Conservation (phyloP, 1,284 basidiomycete genomes). For the Sporisorium reilianum region DNA sequence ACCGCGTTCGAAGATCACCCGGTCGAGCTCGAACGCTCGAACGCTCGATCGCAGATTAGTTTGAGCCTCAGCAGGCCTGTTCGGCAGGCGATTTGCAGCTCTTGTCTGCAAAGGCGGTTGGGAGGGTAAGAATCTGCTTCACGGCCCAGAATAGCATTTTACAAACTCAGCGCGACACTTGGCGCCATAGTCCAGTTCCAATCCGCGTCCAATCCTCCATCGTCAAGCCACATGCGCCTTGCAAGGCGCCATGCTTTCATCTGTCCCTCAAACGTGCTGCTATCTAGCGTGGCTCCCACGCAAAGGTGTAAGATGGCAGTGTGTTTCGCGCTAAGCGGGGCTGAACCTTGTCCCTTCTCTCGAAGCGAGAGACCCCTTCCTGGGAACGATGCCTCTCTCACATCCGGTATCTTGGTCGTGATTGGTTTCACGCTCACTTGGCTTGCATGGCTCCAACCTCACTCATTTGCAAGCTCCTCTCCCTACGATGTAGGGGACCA, state of each 20-base stretch:
- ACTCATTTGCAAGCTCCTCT: no score
- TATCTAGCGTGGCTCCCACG: background rate
- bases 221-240: background rate
- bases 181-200: constrained; percentile 14
- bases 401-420: constrained; percentile 1
- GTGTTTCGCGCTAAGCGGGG: constrained; percentile 28
- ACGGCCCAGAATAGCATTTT: background rate
- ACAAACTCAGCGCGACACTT: constrained; percentile 24
- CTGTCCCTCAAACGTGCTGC: background rate
- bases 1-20: no score
- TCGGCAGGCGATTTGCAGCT: no score
- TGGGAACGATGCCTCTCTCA: constrained; percentile 13
- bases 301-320: background rate
- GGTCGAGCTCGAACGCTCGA: no score
- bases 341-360: constrained; percentile 9
- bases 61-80: no score
- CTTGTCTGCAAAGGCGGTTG: no score
- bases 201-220: background rate
- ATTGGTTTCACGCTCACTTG: background rate
- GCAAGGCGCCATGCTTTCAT: no score
- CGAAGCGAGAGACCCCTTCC: constrained; percentile 16
- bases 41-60: no score
- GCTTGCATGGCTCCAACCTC: no score
- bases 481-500: no score
- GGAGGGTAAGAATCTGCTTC: no score